Percentiles rank a stretch among this genome's conserved stretches.
These are phyloP conservation scores for Cladosporium colombiae DNA, from an alignment of 2,329 filamentous ascomycete species.

Conservation along the genomic window DNA sequence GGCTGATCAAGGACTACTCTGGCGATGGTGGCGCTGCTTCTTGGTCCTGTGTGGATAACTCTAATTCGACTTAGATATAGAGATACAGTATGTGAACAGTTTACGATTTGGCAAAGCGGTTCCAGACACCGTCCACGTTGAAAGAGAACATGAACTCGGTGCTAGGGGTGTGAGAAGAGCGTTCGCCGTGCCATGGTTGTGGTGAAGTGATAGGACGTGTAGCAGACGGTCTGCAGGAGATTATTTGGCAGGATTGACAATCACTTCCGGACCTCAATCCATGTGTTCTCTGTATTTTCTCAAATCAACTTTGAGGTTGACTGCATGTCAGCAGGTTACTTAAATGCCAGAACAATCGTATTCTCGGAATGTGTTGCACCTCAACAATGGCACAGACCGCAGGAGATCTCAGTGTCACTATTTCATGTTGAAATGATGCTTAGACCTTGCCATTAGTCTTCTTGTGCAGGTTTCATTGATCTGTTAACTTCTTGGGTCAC, in stretches of 20 bases:
- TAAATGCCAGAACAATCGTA: neutral
- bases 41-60: constrained; percentile 16
- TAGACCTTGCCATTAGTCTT: neutral
- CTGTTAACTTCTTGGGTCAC: neutral
- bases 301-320: neutral
- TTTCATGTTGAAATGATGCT: neutral
- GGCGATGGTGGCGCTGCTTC: neutral
- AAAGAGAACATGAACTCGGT: too few relatives aligned
- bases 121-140: too few relatives aligned
- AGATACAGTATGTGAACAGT: neutral
- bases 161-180: too few relatives aligned
- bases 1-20: constrained; percentile 8
- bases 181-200: too few relatives aligned
- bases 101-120: too few relatives aligned
- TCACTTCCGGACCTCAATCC: too few relatives aligned
- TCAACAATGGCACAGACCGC: neutral
- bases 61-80: constrained; percentile 7
- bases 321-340: neutral
- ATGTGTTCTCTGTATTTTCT: too few relatives aligned
- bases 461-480: neutral
- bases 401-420: neutral
- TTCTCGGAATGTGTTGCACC: neutral
- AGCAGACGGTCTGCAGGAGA: too few relatives aligned
- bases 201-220: too few relatives aligned
- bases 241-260: too few relatives aligned